Conservation (phyloP, 306 rosid genomes). For the Cucumis hystrix region DNA sequence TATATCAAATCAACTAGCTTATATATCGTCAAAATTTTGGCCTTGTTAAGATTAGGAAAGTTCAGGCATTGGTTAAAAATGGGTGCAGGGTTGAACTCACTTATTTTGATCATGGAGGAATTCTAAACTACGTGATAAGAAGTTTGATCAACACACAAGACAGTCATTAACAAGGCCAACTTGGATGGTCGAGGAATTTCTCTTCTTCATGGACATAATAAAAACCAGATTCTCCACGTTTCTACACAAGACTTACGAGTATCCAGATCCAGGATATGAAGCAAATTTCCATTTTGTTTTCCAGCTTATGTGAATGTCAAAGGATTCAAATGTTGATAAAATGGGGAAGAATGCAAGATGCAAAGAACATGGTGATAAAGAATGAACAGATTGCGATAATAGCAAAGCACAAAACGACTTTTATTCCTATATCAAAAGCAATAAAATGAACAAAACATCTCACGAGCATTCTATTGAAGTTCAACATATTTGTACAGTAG, state of each 20-base stretch:
- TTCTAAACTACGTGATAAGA: constrained; percentile 69
- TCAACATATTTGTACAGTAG: neutral
- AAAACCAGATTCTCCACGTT: neutral
- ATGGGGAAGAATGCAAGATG: neutral
- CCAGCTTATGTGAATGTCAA: neutral
- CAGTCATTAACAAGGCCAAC: neutral
- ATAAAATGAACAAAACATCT: neutral
- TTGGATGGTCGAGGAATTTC: neutral
- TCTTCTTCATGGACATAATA: neutral
- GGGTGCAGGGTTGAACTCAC: constrained; percentile 71
- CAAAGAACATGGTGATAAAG: neutral
- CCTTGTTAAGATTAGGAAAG: neutral
- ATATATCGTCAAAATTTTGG: neutral
- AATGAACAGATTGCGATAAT: neutral
- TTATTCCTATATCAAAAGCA: neutral
- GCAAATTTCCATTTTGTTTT: neutral
- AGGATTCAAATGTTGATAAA: neutral
- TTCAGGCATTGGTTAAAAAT: neutral
- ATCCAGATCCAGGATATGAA: constrained; percentile 2
- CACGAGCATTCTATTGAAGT: neutral
- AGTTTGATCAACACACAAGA: constrained; percentile 31
- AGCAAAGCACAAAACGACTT: neutral
- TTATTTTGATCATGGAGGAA: constrained; percentile 75
- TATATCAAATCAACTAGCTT: constrained; percentile 8
- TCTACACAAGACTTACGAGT: neutral